Conservation (phyloP, 352 stramenopile genomes). For the Globisporangium camurandrum region DNA sequence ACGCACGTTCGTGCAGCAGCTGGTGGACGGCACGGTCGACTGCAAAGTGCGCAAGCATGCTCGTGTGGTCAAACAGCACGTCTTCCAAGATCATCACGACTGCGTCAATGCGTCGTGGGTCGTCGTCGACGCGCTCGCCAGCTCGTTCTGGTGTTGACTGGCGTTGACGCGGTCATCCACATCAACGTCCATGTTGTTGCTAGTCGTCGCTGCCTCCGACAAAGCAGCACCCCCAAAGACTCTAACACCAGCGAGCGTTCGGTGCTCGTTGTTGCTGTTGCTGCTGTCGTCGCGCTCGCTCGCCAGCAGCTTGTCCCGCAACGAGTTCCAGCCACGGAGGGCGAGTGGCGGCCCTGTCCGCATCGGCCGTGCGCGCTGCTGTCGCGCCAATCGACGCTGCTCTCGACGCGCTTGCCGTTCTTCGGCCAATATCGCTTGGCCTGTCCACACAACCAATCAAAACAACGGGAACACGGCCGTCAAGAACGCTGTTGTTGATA, state of each 20-base stretch:
- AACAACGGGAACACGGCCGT: not conserved
- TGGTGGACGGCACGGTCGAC: conserved; percentile 72
- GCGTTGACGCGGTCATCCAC: not conserved
- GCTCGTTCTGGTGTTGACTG: too few species aligned
- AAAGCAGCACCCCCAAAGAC: not conserved
- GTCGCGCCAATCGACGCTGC: not conserved
- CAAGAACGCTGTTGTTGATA: not conserved
- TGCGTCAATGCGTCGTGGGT: conserved; percentile 58
- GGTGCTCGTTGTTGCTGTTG: not conserved
- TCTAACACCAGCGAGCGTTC: conserved; percentile 6
- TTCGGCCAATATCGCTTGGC: too few species aligned
- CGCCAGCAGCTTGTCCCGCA: conserved; percentile 13
- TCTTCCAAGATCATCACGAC: conserved; percentile 84
- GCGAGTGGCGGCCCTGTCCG: conserved; percentile 7
- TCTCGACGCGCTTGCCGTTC: not conserved
- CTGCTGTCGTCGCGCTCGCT: conserved; percentile 10
- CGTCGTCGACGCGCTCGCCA: conserved; percentile 25
- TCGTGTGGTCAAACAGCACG: conserved; percentile 81
- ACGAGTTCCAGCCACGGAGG: conserved; percentile 10
- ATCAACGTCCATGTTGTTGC: not conserved
- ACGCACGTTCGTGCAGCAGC: conserved; percentile 58
- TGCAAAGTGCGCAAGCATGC: conserved; percentile 68
- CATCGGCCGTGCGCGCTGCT: not conserved
- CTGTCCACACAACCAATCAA: too few species aligned
- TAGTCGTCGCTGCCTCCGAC: not conserved